Conservation (phyloP, 2,329 filamentous ascomycete species). For the Pyrenophora graminea region DNA sequence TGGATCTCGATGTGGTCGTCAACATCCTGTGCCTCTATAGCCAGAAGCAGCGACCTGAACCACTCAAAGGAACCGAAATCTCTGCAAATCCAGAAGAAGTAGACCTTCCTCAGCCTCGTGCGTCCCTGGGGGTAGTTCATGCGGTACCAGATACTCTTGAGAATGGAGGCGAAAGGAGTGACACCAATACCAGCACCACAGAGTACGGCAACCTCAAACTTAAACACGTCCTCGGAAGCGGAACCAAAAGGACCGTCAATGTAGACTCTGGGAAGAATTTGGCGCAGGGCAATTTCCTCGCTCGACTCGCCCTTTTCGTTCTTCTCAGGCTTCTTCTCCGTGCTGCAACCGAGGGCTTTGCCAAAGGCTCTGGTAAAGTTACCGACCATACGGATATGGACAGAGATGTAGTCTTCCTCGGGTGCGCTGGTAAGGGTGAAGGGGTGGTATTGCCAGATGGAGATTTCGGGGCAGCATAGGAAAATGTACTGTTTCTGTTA, state of each 20-base stretch:
- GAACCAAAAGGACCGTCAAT: constrained; percentile 85
- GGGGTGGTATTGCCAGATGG: constrained; percentile 86
- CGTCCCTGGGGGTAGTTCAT: constrained; percentile 86
- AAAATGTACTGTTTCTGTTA: constrained; percentile 70
- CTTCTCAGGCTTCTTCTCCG: constrained; percentile 60
- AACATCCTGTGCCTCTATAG: constrained; percentile 84
- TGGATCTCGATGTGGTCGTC: constrained; percentile 87
- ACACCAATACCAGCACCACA: constrained; percentile 58
- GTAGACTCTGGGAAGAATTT: constrained; percentile 78
- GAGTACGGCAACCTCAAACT: constrained; percentile 57
- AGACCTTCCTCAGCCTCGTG: constrained; percentile 80
- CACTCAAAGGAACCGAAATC: constrained; percentile 89
- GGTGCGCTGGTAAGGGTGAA: constrained; percentile 86
- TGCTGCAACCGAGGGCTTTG: constrained; percentile 74
- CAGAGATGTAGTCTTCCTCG: constrained; percentile 87
- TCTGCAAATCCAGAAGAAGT: constrained; percentile 91
- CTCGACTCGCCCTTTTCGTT: constrained; percentile 62
- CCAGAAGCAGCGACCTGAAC: constrained; percentile 81
- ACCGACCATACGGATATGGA: constrained; percentile 81
- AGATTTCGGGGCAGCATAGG: constrained; percentile 83
- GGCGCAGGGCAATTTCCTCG: constrained; percentile 69
- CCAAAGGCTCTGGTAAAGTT: constrained; percentile 77
- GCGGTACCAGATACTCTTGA: constrained; percentile 89
- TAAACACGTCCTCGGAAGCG: constrained; percentile 87
- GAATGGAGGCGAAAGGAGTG: constrained; percentile 57